Evolutionary conservation across 805 yeast genomes (phyloP).

Genomic region (Cyberlindnera samutprakarnensis): DNA sequence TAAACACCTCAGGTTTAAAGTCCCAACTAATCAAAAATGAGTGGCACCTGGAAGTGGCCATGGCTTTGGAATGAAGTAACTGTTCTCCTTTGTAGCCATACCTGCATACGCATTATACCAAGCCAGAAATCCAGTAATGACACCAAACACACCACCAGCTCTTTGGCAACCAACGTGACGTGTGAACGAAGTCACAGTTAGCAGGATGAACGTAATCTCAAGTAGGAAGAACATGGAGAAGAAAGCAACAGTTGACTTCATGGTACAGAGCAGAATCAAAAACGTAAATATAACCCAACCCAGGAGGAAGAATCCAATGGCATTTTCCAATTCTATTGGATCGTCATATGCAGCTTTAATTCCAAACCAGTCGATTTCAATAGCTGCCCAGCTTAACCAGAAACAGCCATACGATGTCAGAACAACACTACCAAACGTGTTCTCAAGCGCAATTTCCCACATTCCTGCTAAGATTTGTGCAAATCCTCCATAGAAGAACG

Average conservation of each 20-base stretch:
- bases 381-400: conserved; percentile 61
- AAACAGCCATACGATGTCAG: conserved; percentile 59
- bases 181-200: conserved; percentile 44
- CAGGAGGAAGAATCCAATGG: conserved; percentile 50
- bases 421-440: conserved; percentile 63
- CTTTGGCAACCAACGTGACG: conserved; percentile 31
- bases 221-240: conserved; percentile 47
- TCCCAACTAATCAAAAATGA: conserved; percentile 1
- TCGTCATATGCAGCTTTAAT: conserved; percentile 44
- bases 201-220: conserved; percentile 45
- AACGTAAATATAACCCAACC: conserved; percentile 62
- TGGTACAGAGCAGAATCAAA: conserved; percentile 43
- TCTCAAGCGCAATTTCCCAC: conserved; percentile 58
- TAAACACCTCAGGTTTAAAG: too few species aligned
- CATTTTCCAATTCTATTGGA: conserved; percentile 33
- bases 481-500: conserved; percentile 57
- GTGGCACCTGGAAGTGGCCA: too few species aligned
- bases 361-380: conserved; percentile 52
- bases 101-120: conserved; percentile 60
- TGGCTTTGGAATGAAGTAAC: too few species aligned
- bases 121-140: conserved; percentile 44
- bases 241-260: conserved; percentile 60
- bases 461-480: conserved; percentile 56
- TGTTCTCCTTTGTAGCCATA: conserved; percentile 49
- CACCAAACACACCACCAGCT: conserved; percentile 53